Evolutionary conservation across 768 basidiomycete genomes (phyloP).

Genomic region (Leccinum boreale): DNA sequence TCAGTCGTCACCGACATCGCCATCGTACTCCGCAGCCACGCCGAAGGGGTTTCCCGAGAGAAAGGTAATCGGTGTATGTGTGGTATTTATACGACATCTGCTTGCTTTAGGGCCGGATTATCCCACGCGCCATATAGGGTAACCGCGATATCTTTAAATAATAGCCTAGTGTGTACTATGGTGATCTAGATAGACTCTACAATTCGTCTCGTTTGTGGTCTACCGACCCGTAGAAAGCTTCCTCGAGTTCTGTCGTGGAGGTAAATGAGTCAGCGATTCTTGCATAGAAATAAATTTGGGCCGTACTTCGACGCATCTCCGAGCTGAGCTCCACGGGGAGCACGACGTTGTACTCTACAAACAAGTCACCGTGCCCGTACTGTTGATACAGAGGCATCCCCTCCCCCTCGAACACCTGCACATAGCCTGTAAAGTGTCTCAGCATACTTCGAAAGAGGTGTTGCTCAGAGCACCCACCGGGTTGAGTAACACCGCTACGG

Average conservation of each 20-base stretch:
- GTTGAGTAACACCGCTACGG: conserved; percentile 85
- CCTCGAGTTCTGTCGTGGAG: conserved; percentile 46
- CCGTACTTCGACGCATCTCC: conserved; percentile 74
- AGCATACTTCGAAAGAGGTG: not conserved
- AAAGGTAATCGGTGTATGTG: not conserved
- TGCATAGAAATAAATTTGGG: not conserved
- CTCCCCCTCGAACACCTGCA: conserved; percentile 82
- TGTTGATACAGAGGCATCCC: conserved; percentile 79
- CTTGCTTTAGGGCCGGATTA: conserved; percentile 29
- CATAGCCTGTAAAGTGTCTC: conserved; percentile 55
- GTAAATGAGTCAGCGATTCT: conserved; percentile 6
- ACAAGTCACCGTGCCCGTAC: conserved; percentile 72
- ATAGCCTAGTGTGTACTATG: not conserved
- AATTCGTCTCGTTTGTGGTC: conserved; percentile 38
- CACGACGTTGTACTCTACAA: conserved; percentile 90
- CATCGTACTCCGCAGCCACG: conserved; percentile 1
- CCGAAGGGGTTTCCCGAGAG: conserved; percentile 35
- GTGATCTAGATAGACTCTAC: conserved; percentile 21
- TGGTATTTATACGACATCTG: conserved; percentile 12
- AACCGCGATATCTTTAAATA: not conserved
- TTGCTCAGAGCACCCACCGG: conserved; percentile 46
- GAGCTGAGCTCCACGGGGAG: conserved; percentile 71
- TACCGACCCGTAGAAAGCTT: conserved; percentile 47
- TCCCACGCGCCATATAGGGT: conserved; percentile 20
- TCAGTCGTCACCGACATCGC: conserved; percentile 3